Percentiles rank a stretch among this genome's conserved stretches.
Conservation (phyloP, 179 eudicot genomes). For the Silene noctiflora region DNA sequence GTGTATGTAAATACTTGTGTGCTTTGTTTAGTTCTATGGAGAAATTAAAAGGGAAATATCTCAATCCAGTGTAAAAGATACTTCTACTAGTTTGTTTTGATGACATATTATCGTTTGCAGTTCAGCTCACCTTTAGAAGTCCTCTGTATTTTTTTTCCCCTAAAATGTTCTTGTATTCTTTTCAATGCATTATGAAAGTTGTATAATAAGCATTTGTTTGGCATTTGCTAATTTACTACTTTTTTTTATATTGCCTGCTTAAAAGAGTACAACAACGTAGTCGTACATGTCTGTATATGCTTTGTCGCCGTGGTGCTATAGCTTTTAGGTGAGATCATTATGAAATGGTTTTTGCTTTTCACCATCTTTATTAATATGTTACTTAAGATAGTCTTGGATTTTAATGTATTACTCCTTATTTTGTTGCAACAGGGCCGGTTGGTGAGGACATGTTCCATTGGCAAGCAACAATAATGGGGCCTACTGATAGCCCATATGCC, state of each 20-base stretch:
- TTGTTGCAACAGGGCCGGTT: slow-evolving; percentile 30
- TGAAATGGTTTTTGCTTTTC: neutral
- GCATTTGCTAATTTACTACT: no score
- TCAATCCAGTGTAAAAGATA: neutral
- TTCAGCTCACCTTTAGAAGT: neutral
- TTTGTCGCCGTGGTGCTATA: neutral
- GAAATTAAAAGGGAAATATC: neutral
- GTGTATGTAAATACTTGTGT: neutral
- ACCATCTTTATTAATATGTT: neutral
- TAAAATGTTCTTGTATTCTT: no score
- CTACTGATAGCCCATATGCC: slow-evolving; percentile 36
- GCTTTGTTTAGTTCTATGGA: neutral
- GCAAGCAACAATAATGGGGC: slow-evolving; percentile 46
- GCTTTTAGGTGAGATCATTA: neutral
- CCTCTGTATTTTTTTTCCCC: neutral
- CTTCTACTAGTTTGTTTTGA: neutral
- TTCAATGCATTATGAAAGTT: no score
- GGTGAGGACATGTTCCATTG: slow-evolving; percentile 43
- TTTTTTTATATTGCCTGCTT: no score
- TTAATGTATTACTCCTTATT: neutral
- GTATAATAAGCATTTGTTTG: no score
- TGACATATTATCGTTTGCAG: neutral
- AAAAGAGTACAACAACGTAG: no score
- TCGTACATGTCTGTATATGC: no score
- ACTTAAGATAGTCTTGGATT: neutral